Conservation (phyloP, 805 yeast species). For the Yarrowia sp. region DNA sequence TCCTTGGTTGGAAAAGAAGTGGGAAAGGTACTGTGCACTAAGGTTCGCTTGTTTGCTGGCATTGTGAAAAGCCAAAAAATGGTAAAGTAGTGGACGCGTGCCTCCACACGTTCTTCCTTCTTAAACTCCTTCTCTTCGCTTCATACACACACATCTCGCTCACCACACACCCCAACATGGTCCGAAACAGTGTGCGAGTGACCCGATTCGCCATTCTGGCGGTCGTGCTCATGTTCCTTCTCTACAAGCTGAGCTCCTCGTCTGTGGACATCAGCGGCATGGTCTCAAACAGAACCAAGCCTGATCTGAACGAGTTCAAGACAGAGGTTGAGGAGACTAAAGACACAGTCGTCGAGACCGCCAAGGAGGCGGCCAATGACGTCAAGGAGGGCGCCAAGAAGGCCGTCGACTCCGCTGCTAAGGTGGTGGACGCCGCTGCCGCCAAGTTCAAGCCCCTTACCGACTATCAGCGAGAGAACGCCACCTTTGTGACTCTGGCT, state of each 20-base stretch:
- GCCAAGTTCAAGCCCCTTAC: slow-evolving; percentile 38
- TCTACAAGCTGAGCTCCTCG: slow-evolving; percentile 46
- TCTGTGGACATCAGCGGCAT: slow-evolving; percentile 20
- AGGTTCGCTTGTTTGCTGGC: slow-evolving; percentile 37
- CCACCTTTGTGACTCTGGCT: slow-evolving; percentile 64
- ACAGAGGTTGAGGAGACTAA: slow-evolving; percentile 19
- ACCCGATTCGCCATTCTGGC: slow-evolving; percentile 50
- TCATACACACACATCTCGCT: neutral
- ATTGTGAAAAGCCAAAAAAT: slow-evolving; percentile 25
- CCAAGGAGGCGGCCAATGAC: slow-evolving; percentile 39
- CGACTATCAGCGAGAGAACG: slow-evolving; percentile 49
- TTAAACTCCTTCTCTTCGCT: slow-evolving; percentile 14
- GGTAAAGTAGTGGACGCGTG: slow-evolving; percentile 32
- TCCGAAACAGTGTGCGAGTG: slow-evolving; percentile 50
- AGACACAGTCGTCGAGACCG: slow-evolving; percentile 15
- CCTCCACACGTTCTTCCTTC: slow-evolving; percentile 12
- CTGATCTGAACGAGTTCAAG: slow-evolving; percentile 14
- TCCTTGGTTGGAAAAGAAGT: neutral
- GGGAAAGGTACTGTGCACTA: slow-evolving; percentile 1
- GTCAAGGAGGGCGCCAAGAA: slow-evolving; percentile 32
- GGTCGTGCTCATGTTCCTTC: slow-evolving; percentile 47
- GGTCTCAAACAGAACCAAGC: slow-evolving; percentile 30
- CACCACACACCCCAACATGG: slow-evolving; percentile 44
- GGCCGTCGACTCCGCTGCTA: slow-evolving; percentile 27
- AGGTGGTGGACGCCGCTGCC: slow-evolving; percentile 30